A percentile compares a stretch with the other conserved stretches of the same genome.
Evolutionary conservation across 805 yeast genomes (phyloP).

Genomic region (Saccharomycopsis malanga): DNA sequence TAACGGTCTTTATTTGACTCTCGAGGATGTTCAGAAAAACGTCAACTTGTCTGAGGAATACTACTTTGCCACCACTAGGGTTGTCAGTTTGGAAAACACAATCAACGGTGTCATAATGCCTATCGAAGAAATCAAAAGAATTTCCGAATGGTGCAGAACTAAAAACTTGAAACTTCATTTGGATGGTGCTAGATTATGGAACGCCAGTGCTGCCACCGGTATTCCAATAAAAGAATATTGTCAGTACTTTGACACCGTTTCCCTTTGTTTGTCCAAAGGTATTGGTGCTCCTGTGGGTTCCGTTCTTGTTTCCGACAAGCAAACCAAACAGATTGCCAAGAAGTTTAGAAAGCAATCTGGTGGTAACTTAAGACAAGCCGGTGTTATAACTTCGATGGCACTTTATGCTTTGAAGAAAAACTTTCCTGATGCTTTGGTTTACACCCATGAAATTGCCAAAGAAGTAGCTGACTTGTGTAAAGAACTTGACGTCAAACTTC

Average conservation of each 20-base stretch:
- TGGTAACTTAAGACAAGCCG: slow-evolving; percentile 89
- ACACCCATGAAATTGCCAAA: slow-evolving; percentile 45
- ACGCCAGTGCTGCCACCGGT: slow-evolving; percentile 73
- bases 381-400: slow-evolving; percentile 77
- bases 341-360: slow-evolving; percentile 90
- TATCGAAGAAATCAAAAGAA: slow-evolving; percentile 63
- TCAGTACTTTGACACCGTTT: slow-evolving; percentile 75
- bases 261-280: slow-evolving; percentile 82
- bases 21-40: slow-evolving; percentile 66
- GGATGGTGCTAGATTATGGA: slow-evolving; percentile 96
- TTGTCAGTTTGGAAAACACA: slow-evolving; percentile 84
- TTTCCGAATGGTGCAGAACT: slow-evolving; percentile 44
- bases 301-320: slow-evolving; percentile 60
- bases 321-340: slow-evolving; percentile 60
- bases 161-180: slow-evolving; percentile 62
- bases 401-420: slow-evolving; percentile 68
- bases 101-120: slow-evolving; percentile 80
- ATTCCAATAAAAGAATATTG: slow-evolving; percentile 65
- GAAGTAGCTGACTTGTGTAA: slow-evolving; percentile 47
- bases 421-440: slow-evolving; percentile 44
- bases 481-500: slow-evolving; percentile 47
- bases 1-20: slow-evolving; percentile 69
- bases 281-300: slow-evolving; percentile 94
- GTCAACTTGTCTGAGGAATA: slow-evolving; percentile 68
- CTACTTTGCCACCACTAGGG: slow-evolving; percentile 81